A percentile compares a stretch with the other conserved stretches of the same genome.
Conservation (phyloP, 176 grass and related monocot species). For the Echinochloa phyllopogon region DNA sequence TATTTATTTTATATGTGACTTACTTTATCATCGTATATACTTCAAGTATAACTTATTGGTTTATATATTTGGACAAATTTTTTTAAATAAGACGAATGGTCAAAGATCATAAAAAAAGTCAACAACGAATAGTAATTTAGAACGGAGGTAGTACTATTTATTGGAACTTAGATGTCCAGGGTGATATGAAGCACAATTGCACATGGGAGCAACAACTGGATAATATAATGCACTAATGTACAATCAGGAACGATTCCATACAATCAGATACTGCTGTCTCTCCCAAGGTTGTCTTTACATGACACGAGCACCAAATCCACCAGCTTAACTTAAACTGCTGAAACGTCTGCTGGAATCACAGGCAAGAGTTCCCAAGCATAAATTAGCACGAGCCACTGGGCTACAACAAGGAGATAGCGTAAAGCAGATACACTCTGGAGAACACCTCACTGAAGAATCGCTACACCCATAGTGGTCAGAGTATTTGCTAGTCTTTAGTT, state of each 20-base stretch:
- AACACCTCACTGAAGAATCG: conserved; percentile 31
- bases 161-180: not conserved
- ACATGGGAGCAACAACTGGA: conserved; percentile 19
- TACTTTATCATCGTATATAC: too few species aligned
- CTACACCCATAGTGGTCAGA: conserved; percentile 22
- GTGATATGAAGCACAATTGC: not conserved
- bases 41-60: too few species aligned
- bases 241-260: conserved; percentile 25
- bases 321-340: conserved; percentile 27
- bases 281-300: conserved; percentile 23
- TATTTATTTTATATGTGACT: too few species aligned
- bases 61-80: too few species aligned
- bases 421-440: not conserved
- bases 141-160: too few species aligned
- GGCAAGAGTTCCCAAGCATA: conserved; percentile 25
- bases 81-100: too few species aligned
- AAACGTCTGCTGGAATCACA: conserved; percentile 32
- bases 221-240: conserved; percentile 25
- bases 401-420: conserved; percentile 21
- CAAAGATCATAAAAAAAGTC: too few species aligned
- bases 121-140: too few species aligned
- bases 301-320: conserved; percentile 28
- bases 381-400: conserved; percentile 30
- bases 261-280: conserved; percentile 39
- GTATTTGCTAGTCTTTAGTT: conserved; percentile 2